Evolutionary conservation across 345 rosid genomes (phyloP).

Genomic region (Populus alba): DNA sequence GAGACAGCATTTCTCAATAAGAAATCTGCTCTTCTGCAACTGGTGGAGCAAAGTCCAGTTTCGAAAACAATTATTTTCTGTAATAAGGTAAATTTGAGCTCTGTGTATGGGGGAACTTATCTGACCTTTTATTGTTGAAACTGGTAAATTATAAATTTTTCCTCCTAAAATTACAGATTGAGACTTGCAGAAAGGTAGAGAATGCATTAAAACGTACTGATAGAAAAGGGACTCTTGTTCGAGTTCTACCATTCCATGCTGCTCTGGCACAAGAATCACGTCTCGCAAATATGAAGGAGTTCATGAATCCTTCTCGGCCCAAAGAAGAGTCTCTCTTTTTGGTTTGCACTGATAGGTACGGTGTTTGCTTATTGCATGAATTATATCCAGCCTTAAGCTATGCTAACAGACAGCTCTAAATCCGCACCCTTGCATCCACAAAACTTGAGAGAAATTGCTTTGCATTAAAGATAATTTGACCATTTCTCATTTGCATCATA

Average conservation of each 20-base stretch:
- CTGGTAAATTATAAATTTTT: background rate
- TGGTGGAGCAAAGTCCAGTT: constrained; percentile 57
- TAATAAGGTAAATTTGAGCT: constrained; percentile 57
- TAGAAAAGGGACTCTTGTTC: constrained; percentile 50
- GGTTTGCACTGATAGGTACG: constrained; percentile 86
- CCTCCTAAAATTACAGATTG: constrained; percentile 50
- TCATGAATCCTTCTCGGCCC: constrained; percentile 39
- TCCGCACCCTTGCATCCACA: background rate
- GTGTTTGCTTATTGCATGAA: background rate
- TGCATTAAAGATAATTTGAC: background rate
- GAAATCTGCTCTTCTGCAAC: constrained; percentile 73
- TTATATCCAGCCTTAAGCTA: background rate
- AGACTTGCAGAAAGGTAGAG: constrained; percentile 97
- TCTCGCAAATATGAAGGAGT: constrained; percentile 72
- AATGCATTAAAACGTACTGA: constrained; percentile 72
- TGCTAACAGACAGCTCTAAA: background rate
- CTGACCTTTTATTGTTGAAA: background rate
- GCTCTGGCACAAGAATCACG: constrained; percentile 70
- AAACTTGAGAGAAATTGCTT: too few relatives aligned
- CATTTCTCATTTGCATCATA: background rate
- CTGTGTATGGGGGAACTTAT: background rate
- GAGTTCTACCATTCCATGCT: constrained; percentile 80
- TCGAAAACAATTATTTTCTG: constrained; percentile 80
- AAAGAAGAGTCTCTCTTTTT: constrained; percentile 52
- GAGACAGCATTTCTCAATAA: constrained; percentile 78